A percentile compares a stretch with the other conserved stretches of the same genome.
These are phyloP conservation scores for Leishmania aethiopica DNA, from an alignment of 208 protist species.

Conservation along the genomic window DNA sequence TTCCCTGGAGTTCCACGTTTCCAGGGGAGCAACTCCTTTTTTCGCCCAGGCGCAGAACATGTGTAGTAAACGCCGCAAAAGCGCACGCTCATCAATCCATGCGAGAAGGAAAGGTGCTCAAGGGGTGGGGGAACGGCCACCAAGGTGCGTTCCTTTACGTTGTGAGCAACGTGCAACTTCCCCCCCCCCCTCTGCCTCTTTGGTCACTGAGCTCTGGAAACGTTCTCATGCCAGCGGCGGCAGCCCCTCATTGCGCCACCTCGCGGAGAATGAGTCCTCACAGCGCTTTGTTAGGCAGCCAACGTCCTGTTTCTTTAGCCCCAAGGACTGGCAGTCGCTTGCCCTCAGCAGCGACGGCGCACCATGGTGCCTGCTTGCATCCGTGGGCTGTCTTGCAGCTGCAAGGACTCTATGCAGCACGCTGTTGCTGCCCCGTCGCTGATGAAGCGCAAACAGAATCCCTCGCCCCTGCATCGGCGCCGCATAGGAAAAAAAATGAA, in stretches of 20 bases:
- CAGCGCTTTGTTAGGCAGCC: not conserved
- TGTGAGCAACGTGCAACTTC: no score
- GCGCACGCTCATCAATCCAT: not conserved
- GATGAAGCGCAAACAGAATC: not conserved
- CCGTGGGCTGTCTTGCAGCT: no score
- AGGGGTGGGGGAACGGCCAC: no score
- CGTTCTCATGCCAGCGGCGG: not conserved
- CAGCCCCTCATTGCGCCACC: not conserved
- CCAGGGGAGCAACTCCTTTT: constrained; percentile 41
- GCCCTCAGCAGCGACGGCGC: no score
- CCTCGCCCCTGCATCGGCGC: no score
- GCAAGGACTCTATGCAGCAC: not conserved
- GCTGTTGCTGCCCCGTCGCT: not conserved
- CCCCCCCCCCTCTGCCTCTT: not conserved
- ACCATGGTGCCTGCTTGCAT: not conserved
- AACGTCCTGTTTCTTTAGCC: not conserved
- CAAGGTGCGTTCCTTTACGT: no score
- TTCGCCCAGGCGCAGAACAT: not conserved
- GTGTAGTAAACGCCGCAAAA: not conserved
- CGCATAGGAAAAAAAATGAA: not conserved
- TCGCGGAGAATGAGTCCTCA: not conserved
- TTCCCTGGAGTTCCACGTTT: constrained; percentile 75
- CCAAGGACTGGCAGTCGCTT: not conserved
- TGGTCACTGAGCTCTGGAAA: not conserved
- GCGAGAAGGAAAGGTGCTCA: not conserved